Base-by-base conservation (phyloP, 306 rosid species). In the Castanea sativa region DNA sequence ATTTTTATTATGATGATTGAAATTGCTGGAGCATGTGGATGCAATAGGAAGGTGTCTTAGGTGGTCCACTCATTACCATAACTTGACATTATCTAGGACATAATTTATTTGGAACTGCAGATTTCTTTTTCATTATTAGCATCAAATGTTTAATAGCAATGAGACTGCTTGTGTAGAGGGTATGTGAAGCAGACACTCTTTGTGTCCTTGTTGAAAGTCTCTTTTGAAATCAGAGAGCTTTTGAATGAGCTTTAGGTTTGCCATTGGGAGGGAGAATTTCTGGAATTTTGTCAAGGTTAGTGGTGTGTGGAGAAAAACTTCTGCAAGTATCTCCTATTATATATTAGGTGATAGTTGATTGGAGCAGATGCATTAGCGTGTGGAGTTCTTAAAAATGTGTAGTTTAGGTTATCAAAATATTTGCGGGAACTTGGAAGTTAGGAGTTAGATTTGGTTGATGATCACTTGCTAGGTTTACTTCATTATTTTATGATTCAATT, bases 21-120 rank as follows among this genome's bases (percentile, higher is more conserved):
- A 70, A 63, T 49, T 60, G 63, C 35, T 21, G 49, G 70, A 80
- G 53, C 32, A 71, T 71, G 35, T 67, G 16, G 21, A 30, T 67
- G 72, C 72, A 67, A 15, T 16, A 8, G 7, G 15, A 13, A 20
- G n/a, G 60, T 25, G 20, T 15, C 72, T 8, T 19, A 19, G 19
- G 75, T 78, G 15, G 60, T 69, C 32, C 4, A 15, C 18, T 68
- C 13, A 32, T 55, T 71, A 16, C 49, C 14, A 25, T 55, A 71
- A 58, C 33, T 20, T 59, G 73, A 63, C 67, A 21, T 60, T 65
- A 27, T 20, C 58, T 18, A 35, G n/a, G 55, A 71, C 21, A 21
- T n/a, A 56, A 23, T 61, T 79, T 19, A 21, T 49, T 11, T 12
- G 25, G 57, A 67, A 63, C 11, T 52, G 29, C 41, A 59, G 21